Base-by-base conservation (phyloP, 331 rosid species). In the Spiraea crenata region DNA sequence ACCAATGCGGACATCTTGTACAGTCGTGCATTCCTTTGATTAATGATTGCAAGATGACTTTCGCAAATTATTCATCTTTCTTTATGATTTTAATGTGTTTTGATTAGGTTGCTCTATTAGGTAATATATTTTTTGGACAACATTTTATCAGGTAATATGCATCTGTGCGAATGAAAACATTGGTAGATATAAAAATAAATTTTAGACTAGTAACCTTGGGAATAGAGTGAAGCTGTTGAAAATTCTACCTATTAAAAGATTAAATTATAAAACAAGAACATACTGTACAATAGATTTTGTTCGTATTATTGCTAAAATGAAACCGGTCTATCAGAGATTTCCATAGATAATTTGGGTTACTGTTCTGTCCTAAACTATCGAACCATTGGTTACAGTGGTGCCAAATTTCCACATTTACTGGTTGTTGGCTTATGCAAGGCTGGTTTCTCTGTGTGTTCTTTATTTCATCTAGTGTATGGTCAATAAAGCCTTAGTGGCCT, bases 21-120 rank as follows among this genome's bases (percentile, higher is more conserved):
- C 35, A 9, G 8, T n/a, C 45, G 20, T 31, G 34, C 16, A 44
- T 19, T 31, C 16, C 37, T 44, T 38, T 15, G 39, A 38, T 37
- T 59, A 41, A 16, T 40, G 35, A 34, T 69, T 25, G 54, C 19
- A 42, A 54, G 74, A 59, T 72, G 52, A 49, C 35, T 72, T 62
- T 61, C 62, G 10, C 16, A 10, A 49, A 13, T 5, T 39, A 5
- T 61, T 8, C 14, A 48, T 58, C 41, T 41, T 39, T 7, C 51
- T 61, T 67, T 40, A 49, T 7, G 8, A 71, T 59, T 58, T 48
- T 59, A 19, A 39, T 57, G 37, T 31, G 17, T n/a, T 66, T 37
- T 20, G 57, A 55, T 57, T 77, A 77, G 56, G 65, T 41, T 12
- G 47, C 69, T 35, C 51, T 31, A 42, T 67, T 65, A 38, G 45